A percentile compares a stretch with the other conserved stretches of the same genome.
Conservation (phyloP, 805 yeast genomes). For the Kuraishia borneana region DNA sequence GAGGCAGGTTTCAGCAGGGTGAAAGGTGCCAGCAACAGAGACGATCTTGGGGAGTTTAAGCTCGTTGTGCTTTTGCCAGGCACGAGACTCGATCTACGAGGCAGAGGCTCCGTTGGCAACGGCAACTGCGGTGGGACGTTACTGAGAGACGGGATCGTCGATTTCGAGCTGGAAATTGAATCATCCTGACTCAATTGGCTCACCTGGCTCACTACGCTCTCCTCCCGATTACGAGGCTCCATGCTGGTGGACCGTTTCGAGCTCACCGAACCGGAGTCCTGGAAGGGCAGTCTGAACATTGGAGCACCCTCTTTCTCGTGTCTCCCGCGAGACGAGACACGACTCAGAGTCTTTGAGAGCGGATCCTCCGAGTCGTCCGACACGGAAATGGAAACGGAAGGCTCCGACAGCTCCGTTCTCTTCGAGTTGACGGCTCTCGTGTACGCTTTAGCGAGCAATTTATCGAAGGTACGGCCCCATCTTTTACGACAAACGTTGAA, state of each 20-base stretch:
- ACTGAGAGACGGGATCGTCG: constrained; percentile 5
- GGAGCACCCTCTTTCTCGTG: constrained; percentile 22
- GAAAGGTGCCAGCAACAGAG: not conserved
- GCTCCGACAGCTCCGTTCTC: not conserved
- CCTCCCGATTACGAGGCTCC: not conserved
- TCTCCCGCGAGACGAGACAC: not conserved
- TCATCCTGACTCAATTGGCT: not conserved
- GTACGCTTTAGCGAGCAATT: constrained; percentile 50
- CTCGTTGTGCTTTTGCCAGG: not conserved
- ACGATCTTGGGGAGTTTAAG: not conserved
- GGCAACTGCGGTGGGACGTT: constrained; percentile 45
- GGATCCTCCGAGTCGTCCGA: no score
- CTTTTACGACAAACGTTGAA: constrained; percentile 50
- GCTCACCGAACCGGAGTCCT: constrained; percentile 24
- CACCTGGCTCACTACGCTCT: not conserved
- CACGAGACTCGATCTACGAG: not conserved
- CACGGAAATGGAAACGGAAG: no score
- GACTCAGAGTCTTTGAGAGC: not conserved
- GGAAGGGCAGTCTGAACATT: constrained; percentile 61
- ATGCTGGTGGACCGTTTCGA: constrained; percentile 3
- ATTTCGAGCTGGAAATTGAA: not conserved
- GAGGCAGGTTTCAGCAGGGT: constrained; percentile 21
- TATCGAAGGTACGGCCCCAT: constrained; percentile 69
- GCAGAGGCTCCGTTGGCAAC: constrained; percentile 32
- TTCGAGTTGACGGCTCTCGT: constrained; percentile 36